Conservation (phyloP, 257 asterid species). For the Lavandula angustifolia region DNA sequence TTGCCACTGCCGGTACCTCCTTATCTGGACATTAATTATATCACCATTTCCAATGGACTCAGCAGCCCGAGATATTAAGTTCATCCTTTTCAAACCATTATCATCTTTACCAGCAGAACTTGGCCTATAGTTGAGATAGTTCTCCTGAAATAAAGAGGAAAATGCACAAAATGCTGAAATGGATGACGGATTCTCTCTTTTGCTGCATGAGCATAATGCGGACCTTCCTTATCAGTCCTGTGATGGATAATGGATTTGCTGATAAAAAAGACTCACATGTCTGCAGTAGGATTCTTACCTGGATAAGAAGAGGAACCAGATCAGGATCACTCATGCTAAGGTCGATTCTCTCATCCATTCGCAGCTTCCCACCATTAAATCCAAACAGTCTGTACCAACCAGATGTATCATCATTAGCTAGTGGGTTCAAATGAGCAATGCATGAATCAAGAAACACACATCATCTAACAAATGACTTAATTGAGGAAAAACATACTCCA, state of each 20-base stretch:
- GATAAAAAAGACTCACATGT: slow-evolving; percentile 11
- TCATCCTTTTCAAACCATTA: slow-evolving; percentile 76
- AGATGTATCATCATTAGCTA: slow-evolving; percentile 14
- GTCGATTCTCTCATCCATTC: slow-evolving; percentile 90
- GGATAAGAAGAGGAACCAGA: slow-evolving; percentile 94
- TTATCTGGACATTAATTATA: slow-evolving; percentile 85
- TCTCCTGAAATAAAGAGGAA: slow-evolving; percentile 67
- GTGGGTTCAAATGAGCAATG: slow-evolving; percentile 21
- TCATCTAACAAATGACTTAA: slow-evolving; percentile 24
- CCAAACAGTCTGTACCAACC: slow-evolving; percentile 73
- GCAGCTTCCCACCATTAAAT: slow-evolving; percentile 66
- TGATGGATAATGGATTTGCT: neutral
- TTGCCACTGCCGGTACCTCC: slow-evolving; percentile 96
- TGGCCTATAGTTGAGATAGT: slow-evolving; percentile 87
- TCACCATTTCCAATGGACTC: slow-evolving; percentile 98
- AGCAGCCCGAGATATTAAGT: slow-evolving; percentile 75
- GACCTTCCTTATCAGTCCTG: slow-evolving; percentile 19
- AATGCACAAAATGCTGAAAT: slow-evolving; percentile 26
- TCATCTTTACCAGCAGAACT: slow-evolving; percentile 76
- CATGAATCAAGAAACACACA: slow-evolving; percentile 19
- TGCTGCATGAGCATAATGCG: slow-evolving; percentile 21
- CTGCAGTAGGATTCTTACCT: slow-evolving; percentile 51
- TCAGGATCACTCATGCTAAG: slow-evolving; percentile 98
- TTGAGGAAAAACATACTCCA: neutral
- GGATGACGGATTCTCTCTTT: slow-evolving; percentile 14